Evolutionary conservation across 805 yeast genomes (phyloP), one percentile per base, ranked within the genome.

Genomic region (Nakazawaea molendinolei): DNA sequence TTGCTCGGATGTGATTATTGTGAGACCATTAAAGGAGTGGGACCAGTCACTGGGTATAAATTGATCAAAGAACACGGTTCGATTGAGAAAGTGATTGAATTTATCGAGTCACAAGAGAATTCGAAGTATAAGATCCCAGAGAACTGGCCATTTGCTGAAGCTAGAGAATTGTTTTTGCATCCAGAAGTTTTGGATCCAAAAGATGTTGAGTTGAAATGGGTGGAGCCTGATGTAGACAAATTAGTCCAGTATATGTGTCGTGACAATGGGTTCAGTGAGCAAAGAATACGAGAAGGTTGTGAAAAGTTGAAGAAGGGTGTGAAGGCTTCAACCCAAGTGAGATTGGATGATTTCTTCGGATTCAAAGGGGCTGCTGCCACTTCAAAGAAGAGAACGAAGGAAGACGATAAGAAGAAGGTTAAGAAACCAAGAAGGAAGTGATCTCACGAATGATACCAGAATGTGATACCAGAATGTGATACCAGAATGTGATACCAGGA

Each of bases 1-100:
- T 66, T 92, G 50, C 63, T 92, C 31, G 99, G 99, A 1, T 92
- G 98, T 60, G 99, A 92, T 63, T 92, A 92, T 58, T 86, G 96
- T 61, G 97, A 90, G 45, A 84, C 96, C 4, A 89, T 92, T 40
- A 76, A 76, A 49, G 98, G 98, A 17, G 80, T 92, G 42, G 99
- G 99, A 7, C 97, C 97, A 1, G 92, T 84, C 2, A 90, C 96
- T 1, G 98, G 97, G 0, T 67, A 73, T 44, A 90, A 92, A 52
- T 67, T 92, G 42, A 86, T 92, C 43, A 81, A 79, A 52, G 95
- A 90, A 51, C 87, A 86, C 55, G 79, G 82, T 1, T 68, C 82
- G 0, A 67, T 92, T 32, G 97, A 90, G 43, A 79, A 79, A 25
- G 77, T 92, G 28, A 73, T 90, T 27, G 77, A 76, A 47, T 65